Conservation (phyloP, 768 basidiomycete species). For the Thelephora aurantiotincta region DNA sequence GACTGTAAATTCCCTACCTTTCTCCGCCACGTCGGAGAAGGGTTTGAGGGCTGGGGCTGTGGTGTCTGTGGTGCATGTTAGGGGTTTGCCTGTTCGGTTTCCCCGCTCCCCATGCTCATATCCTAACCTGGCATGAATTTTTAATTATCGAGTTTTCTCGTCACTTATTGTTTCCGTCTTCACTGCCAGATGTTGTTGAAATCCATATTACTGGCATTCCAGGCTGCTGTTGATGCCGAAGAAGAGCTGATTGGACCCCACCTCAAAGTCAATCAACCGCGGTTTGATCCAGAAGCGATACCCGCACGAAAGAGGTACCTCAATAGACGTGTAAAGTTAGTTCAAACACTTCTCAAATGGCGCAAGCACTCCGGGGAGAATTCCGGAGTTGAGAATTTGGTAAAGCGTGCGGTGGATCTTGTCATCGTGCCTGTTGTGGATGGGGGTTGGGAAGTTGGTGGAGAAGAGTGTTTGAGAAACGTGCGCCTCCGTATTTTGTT, state of each 20-base stretch:
- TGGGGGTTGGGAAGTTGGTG: slow-evolving; percentile 81
- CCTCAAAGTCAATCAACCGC: slow-evolving; percentile 24
- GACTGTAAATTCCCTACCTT: no score
- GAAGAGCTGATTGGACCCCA: slow-evolving; percentile 37
- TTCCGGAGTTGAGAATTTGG: slow-evolving; percentile 40
- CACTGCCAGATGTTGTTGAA: slow-evolving; percentile 39
- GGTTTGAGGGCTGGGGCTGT: no score
- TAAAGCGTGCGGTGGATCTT: slow-evolving; percentile 39
- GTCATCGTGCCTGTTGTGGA: slow-evolving; percentile 54
- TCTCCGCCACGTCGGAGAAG: no score
- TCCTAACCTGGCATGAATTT: no score
- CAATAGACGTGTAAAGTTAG: slow-evolving; percentile 50
- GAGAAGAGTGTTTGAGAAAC: slow-evolving; percentile 46
- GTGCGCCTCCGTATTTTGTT: slow-evolving; percentile 22
- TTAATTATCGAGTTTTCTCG: neutral
- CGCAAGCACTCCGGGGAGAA: slow-evolving; percentile 53
- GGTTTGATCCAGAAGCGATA: slow-evolving; percentile 66
- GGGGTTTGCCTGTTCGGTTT: no score
- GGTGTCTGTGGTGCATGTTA: no score
- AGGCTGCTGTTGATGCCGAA: slow-evolving; percentile 37
- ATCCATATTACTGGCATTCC: slow-evolving; percentile 36
- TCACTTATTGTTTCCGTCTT: neutral
- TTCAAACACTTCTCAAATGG: slow-evolving; percentile 66
- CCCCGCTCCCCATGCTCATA: no score
- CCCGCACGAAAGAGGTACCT: slow-evolving; percentile 62